A percentile compares a stretch with the other conserved stretches of the same genome.
phyloP scores from a whole-genome alignment of 805 yeast genomes.

The Teunomyces stri region DNA sequence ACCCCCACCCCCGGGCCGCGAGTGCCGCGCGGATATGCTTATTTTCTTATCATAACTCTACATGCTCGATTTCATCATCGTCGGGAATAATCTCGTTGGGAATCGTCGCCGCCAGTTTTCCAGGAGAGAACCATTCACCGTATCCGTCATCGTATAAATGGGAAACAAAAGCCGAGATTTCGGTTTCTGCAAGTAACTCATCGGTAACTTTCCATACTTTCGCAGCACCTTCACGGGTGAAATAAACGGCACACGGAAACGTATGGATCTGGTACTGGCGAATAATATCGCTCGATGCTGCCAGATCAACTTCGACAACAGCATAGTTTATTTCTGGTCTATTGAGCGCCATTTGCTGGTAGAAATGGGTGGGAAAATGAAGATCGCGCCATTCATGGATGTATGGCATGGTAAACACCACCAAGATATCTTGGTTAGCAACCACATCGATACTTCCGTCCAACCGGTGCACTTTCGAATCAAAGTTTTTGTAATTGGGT shows the following conservation, averaged over 20 bases:
- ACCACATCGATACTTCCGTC: constrained; percentile 6
- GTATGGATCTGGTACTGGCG: constrained; percentile 27
- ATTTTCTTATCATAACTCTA: constrained; percentile 9
- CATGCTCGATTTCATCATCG: constrained; percentile 15
- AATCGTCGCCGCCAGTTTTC: constrained; percentile 4
- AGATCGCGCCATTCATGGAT: constrained; percentile 31
- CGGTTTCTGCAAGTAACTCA: constrained; percentile 15
- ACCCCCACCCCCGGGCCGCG: no score
- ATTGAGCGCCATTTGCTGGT: constrained; percentile 25
- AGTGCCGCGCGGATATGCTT: no score
- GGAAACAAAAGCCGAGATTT: constrained; percentile 13
- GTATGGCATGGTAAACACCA: constrained; percentile 24
- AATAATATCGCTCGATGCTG: constrained; percentile 17
- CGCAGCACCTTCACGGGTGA: constrained; percentile 20
- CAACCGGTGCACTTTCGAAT: constrained; percentile 15
- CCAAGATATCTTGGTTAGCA: constrained; percentile 13
- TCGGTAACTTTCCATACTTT: constrained; percentile 21
- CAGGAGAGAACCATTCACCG: constrained; percentile 13
- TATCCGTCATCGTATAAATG: constrained; percentile 1
- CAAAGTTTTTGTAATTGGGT: constrained; percentile 22
- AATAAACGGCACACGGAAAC: constrained; percentile 31
- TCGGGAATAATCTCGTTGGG: constrained; percentile 11
- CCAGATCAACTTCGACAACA: constrained; percentile 23
- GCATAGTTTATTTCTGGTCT: constrained; percentile 17
- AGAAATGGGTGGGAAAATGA: constrained; percentile 33